Base-by-base conservation (phyloP, 768 basidiomycete species). In the Suillus spraguei region DNA sequence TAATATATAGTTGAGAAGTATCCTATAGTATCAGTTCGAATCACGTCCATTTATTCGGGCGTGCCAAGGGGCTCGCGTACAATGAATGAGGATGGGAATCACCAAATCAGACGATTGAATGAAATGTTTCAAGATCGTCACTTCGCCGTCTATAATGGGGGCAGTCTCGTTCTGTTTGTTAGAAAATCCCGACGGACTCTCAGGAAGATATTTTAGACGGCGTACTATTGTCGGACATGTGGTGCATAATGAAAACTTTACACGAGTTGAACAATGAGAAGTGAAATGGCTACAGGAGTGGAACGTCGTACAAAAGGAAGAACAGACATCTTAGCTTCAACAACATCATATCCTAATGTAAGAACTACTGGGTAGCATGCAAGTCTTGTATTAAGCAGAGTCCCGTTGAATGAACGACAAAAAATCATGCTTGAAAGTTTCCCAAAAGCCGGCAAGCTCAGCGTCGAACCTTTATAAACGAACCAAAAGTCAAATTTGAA, bases 371-470 rank as follows among this genome's bases (percentile, higher is more conserved):
- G 9, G 55, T 24, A 16, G 14, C 2, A 56, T 56, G 8, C 1
- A 56, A 24, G 8, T 24, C 55, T 11, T 24, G 22, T 39, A 17
- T 24, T 5, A 56, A 28, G 38, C 17, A 17, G 55, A 56, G 5
- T 38, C 36, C 16, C 55, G 38, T 10, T 5, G 22, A 38, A 56
- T 56, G 38, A 56, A 36, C 38, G 55, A 38, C 10, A 24, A 5
- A 38, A 56, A 56, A 24, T 56, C 55, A 28, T 56, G 22, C 17
- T 56, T 17, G 16, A 39, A 39, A 38, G 4, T 24, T 24, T 56
- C 55, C 55, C 36, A 56, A 36, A 6, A 39, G 24, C 22, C 11
- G 55, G 55, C 55, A 24, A 56, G 38, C 38, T 56, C 55, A 56
- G 38, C 16, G 10, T 56, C 55, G 16, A 39, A 56, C 55, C 55